Base-by-base conservation (phyloP, 73 alveolate species). In the Stentor coeruleus region DNA sequence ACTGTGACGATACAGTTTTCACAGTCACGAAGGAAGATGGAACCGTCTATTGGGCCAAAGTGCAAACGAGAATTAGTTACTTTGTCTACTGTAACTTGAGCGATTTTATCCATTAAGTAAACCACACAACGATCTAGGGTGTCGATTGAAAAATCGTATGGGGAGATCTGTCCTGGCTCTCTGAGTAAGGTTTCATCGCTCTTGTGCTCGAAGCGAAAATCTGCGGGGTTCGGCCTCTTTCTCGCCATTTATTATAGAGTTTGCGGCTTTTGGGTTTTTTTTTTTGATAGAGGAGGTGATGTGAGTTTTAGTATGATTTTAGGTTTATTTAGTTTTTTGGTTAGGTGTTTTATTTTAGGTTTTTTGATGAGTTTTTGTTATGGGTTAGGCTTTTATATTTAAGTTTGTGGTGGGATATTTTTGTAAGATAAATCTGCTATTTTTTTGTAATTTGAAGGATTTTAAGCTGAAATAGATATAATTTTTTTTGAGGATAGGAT, bases 191-290 rank as follows among this genome's bases (percentile, higher is more conserved):
- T 75, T 38, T 75, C 74, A 30, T 35, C 83, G 14, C 15, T 35
- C n/a, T n/a, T 37, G 40, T 75, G 33, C 39, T 75, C 83, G 39
- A 37, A 39, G 33, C 83, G 26, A 38, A 75, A 75, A 35, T 75
- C 83, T n/a, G 59, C 72, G n/a, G 83, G 83, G 38, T 75, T 75
- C 15, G 83, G 83, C 66, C 83, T 75, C 39, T 66, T 66, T 66
- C 79, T 20, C 37, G 79, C 79, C 79, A 66, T 66, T 66, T 28
- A 20, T 28, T 20, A 66, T 66, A 20, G n/a, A n/a, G n/a, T n/a
- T n/a, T n/a, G n/a, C n/a, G n/a, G n/a, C n/a, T n/a, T n/a, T n/a
- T n/a, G n/a, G n/a, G n/a, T n/a, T n/a, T n/a, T n/a, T n/a, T n/a
- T n/a, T n/a, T n/a, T n/a, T n/a, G n/a, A n/a, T n/a, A n/a, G n/a